phyloP scores from a whole-genome alignment of 2,329 filamentous ascomycete species.

The Botryotinia globosa region DNA sequence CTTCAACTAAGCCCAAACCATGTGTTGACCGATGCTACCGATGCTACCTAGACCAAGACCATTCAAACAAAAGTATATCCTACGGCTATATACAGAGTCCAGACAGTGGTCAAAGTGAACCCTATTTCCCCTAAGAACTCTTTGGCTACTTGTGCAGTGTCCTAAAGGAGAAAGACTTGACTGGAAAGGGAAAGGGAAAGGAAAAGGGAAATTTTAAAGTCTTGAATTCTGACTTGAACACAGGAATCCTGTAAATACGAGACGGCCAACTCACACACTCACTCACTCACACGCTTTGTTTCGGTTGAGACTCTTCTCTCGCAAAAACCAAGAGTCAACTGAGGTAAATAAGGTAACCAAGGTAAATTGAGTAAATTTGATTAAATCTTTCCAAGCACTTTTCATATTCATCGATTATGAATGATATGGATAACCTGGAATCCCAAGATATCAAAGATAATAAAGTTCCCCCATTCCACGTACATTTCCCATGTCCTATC shows the following conservation, averaged over 20 bases:
- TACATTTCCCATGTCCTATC: neutral
- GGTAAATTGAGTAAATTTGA: too few species aligned
- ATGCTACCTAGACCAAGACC: neutral
- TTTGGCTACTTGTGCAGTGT: neutral
- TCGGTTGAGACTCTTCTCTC: neutral
- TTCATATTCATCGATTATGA: neutral
- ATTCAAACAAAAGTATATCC: neutral
- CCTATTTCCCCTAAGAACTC: neutral
- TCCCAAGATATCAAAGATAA: neutral
- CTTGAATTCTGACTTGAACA: neutral
- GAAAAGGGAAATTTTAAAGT: neutral
- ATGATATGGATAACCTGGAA: neutral
- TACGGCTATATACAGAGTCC: too few species aligned
- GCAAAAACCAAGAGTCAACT: neutral
- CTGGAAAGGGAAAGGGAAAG: too few species aligned
- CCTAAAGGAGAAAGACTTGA: neutral
- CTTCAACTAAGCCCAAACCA: conserved; percentile 1
- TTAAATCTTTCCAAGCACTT: neutral
- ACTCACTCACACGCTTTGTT: neutral
- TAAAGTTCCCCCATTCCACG: neutral
- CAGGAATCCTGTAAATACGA: neutral
- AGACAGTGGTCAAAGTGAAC: neutral
- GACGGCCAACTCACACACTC: neutral
- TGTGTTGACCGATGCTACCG: neutral
- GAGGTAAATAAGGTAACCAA: too few species aligned